Percentiles rank a stretch among this genome's conserved stretches.
phyloP scores from a whole-genome alignment of 2,329 filamentous ascomycete species.

The Neospermospora avenae region DNA sequence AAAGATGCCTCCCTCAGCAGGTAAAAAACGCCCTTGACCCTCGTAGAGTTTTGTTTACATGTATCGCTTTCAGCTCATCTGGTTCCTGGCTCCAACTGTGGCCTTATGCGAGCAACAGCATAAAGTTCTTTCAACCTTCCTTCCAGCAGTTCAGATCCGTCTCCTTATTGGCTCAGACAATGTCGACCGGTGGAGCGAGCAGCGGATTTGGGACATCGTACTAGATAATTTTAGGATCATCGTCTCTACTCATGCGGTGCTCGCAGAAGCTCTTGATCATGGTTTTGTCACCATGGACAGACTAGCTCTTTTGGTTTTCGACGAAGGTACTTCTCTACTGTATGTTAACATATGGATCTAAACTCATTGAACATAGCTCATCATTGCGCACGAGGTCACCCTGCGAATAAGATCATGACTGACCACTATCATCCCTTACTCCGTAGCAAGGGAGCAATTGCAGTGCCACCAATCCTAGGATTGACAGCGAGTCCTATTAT shows the following conservation, averaged over 20 bases:
- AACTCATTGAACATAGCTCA: slow-evolving; percentile 33
- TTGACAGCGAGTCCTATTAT: slow-evolving; percentile 35
- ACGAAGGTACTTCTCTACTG: slow-evolving; percentile 50
- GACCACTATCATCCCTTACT: slow-evolving; percentile 29
- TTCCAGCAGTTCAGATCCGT: slow-evolving; percentile 50
- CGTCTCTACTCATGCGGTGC: slow-evolving; percentile 57
- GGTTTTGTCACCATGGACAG: slow-evolving; percentile 55
- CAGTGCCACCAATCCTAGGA: slow-evolving; percentile 33
- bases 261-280: slow-evolving; percentile 59
- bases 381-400: slow-evolving; percentile 32
- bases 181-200: slow-evolving; percentile 51
- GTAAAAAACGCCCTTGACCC: too few relatives aligned
- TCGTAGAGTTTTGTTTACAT: slow-evolving; percentile 15
- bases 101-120: slow-evolving; percentile 65
- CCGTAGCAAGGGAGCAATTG: slow-evolving; percentile 11
- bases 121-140: slow-evolving; percentile 54
- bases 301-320: slow-evolving; percentile 59
- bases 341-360: background rate
- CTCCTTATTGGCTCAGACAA: slow-evolving; percentile 56
- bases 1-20: too few relatives aligned
- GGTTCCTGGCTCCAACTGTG: slow-evolving; percentile 72
- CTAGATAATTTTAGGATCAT: slow-evolving; percentile 56
- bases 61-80: too few relatives aligned
- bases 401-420: slow-evolving; percentile 33
- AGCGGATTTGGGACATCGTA: slow-evolving; percentile 56